Evolutionary conservation across 1,284 basidiomycete species (phyloP), one percentile per base, ranked within the genome.

Genomic region (Xanthoconium separans): DNA sequence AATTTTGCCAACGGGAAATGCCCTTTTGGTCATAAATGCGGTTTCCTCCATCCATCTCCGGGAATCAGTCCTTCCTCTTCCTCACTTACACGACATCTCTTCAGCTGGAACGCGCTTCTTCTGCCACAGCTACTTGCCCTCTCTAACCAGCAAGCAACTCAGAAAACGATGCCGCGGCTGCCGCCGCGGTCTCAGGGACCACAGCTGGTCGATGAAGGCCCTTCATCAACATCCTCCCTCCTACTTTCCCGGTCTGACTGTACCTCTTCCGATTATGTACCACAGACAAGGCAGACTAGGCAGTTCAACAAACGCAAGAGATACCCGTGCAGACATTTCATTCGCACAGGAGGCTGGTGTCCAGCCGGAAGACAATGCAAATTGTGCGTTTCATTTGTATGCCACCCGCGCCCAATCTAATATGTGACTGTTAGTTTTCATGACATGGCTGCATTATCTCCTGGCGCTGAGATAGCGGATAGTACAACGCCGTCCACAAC

Each of bases 331-430:
- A 71, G 70, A 53, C 74, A 79, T 61, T 78, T 73, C 57, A 54
- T 72, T 43, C 73, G 72, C 55, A 74, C 72, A 51, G 66, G 71
- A 20, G 79, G 77, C 6, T 74, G 70, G 72, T 81, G 78, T 60
- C 76, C 76, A 3, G 59, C 71, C 12, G 77, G 73, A 16, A 65
- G 71, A 12, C 62, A 67, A n/a, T 80, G 78, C 56, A 72, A 66
- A 57, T 78, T 78, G 79, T 80, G 63, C 59, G 78, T 62, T 31
- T 12, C 40, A 44, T 46, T 47, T 24, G 47, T 36, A 44, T 50
- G 36, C 31, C 42, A 40, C 10, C 16, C 47, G n/a, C 15, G 11
- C 10, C 12, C n/a, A 31, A 49, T 52, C 47, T 52, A 44, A 52
- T 56, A 41, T 18, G 36, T 53, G 20, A 6, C 49, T 6, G 51